A percentile compares a stretch with the other conserved stretches of the same genome.
phyloP scores from a whole-genome alignment of 192 early-diverging fungal species.

The Entrophospora sp. region DNA sequence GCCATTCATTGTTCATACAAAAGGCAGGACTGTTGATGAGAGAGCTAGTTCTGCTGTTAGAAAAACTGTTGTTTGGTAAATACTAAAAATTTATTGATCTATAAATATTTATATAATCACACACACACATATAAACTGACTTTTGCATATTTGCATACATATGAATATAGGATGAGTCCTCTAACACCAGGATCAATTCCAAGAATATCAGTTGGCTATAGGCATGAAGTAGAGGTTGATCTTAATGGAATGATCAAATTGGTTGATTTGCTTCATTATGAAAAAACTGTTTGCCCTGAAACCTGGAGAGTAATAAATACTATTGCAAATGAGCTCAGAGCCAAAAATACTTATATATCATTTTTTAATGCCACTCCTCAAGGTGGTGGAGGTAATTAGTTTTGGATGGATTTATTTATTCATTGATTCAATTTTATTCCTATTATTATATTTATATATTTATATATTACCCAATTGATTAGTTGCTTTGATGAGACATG shows the following conservation, averaged over 20 bases:
- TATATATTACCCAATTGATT: no score
- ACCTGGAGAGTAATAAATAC: constrained; percentile 59
- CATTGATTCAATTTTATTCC: no score
- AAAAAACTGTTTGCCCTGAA: constrained; percentile 48
- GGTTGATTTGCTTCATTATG: constrained; percentile 55
- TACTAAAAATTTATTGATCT: neutral
- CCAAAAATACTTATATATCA: constrained; percentile 48
- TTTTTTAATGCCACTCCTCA: constrained; percentile 82
- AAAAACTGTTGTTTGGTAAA: constrained; percentile 57
- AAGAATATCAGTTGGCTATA: constrained; percentile 52
- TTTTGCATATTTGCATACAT: no score
- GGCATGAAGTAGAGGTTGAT: constrained; percentile 66
- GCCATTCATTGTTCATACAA: constrained; percentile 61
- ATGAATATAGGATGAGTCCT: constrained; percentile 56
- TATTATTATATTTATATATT: no score
- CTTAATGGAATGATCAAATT: constrained; percentile 64
- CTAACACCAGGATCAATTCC: constrained; percentile 67
- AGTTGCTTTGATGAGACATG: constrained; percentile 85
- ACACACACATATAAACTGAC: no score
- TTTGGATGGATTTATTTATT: no score
- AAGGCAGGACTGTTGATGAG: constrained; percentile 54
- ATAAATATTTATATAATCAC: no score
- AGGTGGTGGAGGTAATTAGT: constrained; percentile 73
- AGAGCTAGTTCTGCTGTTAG: constrained; percentile 62
- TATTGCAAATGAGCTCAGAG: constrained; percentile 45